Conservation (phyloP, 495 filamentous ascomycete species). For the Lindgomyces ingoldianus region DNA sequence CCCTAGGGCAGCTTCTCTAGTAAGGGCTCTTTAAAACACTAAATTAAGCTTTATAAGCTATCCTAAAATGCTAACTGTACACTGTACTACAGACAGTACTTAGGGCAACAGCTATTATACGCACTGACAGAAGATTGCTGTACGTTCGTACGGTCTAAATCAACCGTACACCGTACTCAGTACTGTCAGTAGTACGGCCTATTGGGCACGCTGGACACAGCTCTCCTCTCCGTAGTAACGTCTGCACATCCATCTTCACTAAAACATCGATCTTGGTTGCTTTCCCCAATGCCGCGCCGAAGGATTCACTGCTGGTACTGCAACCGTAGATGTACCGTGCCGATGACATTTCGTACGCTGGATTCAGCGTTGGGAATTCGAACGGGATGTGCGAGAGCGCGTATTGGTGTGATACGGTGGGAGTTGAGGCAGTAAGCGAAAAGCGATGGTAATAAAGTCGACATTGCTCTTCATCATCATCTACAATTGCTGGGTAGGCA, state of each 20-base stretch:
- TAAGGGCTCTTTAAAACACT: too few relatives aligned
- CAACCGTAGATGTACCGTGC: constrained; percentile 62
- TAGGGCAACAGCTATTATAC: too few relatives aligned
- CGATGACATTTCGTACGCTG: constrained; percentile 54
- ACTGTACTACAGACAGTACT: too few relatives aligned
- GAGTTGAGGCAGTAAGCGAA: constrained; percentile 38
- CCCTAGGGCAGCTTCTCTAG: too few relatives aligned
- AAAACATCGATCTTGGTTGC: constrained; percentile 63
- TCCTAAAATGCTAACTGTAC: too few relatives aligned
- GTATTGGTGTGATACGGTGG: constrained; percentile 58
- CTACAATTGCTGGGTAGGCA: neutral
- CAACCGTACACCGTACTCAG: too few relatives aligned
- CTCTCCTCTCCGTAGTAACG: constrained; percentile 52
- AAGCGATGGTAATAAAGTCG: constrained; percentile 68
- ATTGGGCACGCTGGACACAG: too few relatives aligned
- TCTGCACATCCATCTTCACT: constrained; percentile 57
- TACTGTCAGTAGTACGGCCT: too few relatives aligned
- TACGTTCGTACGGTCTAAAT: too few relatives aligned
- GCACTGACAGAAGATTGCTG: too few relatives aligned
- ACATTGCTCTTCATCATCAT: constrained; percentile 60
- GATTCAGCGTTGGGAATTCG: constrained; percentile 60
- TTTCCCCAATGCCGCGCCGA: constrained; percentile 55
- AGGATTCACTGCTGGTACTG: constrained; percentile 51
- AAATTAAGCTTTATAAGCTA: too few relatives aligned
- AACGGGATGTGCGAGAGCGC: constrained; percentile 62